phyloP scores from a whole-genome alignment of 495 filamentous ascomycete genomes.

The Tuber indicum region DNA sequence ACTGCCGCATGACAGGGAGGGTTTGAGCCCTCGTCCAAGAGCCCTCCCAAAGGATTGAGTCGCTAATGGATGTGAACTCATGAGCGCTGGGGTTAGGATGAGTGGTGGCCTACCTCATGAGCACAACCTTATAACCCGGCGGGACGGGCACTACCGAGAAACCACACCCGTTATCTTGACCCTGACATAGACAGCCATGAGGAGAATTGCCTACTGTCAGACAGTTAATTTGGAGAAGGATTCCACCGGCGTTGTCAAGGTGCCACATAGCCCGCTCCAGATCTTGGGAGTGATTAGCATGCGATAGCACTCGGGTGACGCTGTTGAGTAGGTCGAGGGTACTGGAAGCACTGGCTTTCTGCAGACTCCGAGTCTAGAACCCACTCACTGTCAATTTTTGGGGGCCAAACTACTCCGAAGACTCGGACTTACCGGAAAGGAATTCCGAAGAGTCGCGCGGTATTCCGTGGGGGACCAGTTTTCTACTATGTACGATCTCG shows the following conservation, averaged over 20 bases:
- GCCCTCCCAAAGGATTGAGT: not conserved
- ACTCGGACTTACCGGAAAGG: not conserved
- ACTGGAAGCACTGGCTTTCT: not conserved
- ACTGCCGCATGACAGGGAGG: not conserved
- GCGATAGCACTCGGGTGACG: not conserved
- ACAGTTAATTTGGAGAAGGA: slow-evolving; percentile 10
- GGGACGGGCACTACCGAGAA: slow-evolving; percentile 21
- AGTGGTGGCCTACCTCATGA: slow-evolving; percentile 21
- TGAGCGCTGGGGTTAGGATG: not conserved
- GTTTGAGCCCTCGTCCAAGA: not conserved
- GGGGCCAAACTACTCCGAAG: not conserved
- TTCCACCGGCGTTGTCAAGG: slow-evolving; percentile 24
- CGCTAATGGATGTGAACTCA: not conserved
- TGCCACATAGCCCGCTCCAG: slow-evolving; percentile 22
- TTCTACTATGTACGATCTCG: not conserved
- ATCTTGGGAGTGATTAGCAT: not conserved
- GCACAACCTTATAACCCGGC: slow-evolving; percentile 9
- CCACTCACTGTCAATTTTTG: not conserved
- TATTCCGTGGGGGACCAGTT: not conserved
- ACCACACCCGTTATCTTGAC: not conserved
- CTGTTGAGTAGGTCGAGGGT: not conserved
- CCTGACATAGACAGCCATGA: not conserved
- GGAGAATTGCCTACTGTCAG: not conserved
- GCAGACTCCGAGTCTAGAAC: not conserved
- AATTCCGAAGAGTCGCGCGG: not conserved